Conservation (phyloP, 2,329 filamentous ascomycete species). For the Colletotrichum noveboracense region DNA sequence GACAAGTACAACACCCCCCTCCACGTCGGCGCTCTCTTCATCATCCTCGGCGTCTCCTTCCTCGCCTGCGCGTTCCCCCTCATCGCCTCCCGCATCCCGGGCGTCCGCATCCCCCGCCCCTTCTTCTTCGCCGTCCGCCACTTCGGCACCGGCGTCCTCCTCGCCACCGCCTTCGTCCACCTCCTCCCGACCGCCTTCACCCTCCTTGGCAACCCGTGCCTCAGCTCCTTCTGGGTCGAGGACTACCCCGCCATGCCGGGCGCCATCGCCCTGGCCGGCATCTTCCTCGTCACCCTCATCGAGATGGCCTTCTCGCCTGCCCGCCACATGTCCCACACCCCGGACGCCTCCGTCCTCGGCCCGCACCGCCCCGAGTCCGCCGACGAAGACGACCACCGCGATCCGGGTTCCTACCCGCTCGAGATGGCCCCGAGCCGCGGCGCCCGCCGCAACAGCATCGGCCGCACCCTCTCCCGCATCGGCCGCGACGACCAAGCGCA, state of each 20-base stretch:
- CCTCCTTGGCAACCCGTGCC: slow-evolving; percentile 67
- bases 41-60: slow-evolving; percentile 52
- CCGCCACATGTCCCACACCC: slow-evolving; percentile 28
- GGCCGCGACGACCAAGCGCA: neutral
- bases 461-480: slow-evolving; percentile 13
- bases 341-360: slow-evolving; percentile 30
- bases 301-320: slow-evolving; percentile 70
- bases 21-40: slow-evolving; percentile 62
- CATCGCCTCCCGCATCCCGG: slow-evolving; percentile 55
- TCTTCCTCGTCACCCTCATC: slow-evolving; percentile 79
- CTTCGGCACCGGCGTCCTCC: slow-evolving; percentile 78
- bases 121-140: slow-evolving; percentile 67
- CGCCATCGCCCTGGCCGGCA: slow-evolving; percentile 78
- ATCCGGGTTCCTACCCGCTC: neutral
- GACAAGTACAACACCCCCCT: slow-evolving; percentile 59
- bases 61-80: slow-evolving; percentile 59
- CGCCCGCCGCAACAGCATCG: neutral
- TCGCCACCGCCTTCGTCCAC: slow-evolving; percentile 82
- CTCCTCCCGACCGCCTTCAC: slow-evolving; percentile 70
- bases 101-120: slow-evolving; percentile 56
- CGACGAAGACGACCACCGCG: neutral
- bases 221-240: slow-evolving; percentile 77
- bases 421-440: neutral
- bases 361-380: slow-evolving; percentile 13
- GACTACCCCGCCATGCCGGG: slow-evolving; percentile 81